Percentiles rank a stretch among this genome's conserved stretches.
Evolutionary conservation across 441 rosid species (phyloP).

Genomic region (Codiaeum variegatum): DNA sequence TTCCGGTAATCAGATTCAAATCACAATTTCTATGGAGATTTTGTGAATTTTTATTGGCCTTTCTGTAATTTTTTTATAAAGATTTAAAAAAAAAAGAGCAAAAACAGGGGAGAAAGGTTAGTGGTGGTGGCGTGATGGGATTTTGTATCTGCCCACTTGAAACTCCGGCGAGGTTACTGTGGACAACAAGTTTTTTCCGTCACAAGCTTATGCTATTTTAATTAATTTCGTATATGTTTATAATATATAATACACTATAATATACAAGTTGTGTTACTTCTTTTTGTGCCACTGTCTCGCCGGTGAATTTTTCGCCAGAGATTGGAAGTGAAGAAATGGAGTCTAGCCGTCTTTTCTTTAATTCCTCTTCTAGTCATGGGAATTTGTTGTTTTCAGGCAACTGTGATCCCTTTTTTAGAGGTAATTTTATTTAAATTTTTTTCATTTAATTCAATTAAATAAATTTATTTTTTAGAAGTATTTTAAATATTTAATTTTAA

Average conservation of each 20-base stretch:
- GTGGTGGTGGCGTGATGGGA: conserved; percentile 64
- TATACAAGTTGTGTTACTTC: neutral
- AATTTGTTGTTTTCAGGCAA: conserved; percentile 64
- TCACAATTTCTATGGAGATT: conserved; percentile 8
- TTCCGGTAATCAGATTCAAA: neutral
- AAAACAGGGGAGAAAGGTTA: neutral
- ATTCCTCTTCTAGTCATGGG: conserved; percentile 52
- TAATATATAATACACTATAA: neutral
- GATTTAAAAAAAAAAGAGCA: neutral
- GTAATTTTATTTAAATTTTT: conserved; percentile 23
- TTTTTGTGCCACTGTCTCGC: conserved; percentile 6
- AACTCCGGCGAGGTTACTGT: conserved; percentile 83
- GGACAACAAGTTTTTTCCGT: conserved; percentile 98
- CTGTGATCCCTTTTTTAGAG: conserved; percentile 44
- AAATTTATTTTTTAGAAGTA: no score
- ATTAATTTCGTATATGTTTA: neutral
- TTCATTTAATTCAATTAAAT: no score
- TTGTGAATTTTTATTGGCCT: neutral
- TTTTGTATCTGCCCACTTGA: conserved; percentile 72
- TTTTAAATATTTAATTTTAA: no score
- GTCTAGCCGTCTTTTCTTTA: conserved; percentile 58
- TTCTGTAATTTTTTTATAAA: neutral
- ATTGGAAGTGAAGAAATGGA: conserved; percentile 41
- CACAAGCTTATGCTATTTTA: conserved; percentile 90
- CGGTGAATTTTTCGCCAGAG: conserved; percentile 1